phyloP scores from a whole-genome alignment of 2,329 filamentous ascomycete genomes.

The Ophiostoma ips region DNA sequence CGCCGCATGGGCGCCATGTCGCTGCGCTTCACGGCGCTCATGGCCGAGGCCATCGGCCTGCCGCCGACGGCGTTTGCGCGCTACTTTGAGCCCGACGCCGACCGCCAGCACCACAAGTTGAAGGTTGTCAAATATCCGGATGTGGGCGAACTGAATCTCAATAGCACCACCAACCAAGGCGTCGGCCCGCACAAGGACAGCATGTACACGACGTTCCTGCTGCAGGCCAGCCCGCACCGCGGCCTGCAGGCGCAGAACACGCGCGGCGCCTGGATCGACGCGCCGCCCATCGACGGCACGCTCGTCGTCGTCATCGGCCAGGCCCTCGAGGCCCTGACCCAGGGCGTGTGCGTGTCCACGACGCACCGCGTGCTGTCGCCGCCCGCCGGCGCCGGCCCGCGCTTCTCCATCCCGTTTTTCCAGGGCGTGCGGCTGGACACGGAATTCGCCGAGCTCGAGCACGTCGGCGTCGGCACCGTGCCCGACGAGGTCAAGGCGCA shows the following conservation, averaged over 20 bases:
- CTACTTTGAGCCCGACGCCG: conserved; percentile 55
- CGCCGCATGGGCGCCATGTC: conserved; percentile 57
- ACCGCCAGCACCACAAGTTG: conserved; percentile 61
- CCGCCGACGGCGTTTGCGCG: conserved; percentile 55
- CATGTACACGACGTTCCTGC: conserved; percentile 69
- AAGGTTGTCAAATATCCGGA: conserved; percentile 86
- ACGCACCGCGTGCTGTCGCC: conserved; percentile 76
- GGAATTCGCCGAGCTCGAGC: conserved; percentile 62
- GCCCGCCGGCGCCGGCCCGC: conserved; percentile 50
- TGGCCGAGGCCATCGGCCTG: conserved; percentile 71
- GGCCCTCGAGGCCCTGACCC: conserved; percentile 72
- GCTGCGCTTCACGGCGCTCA: conserved; percentile 61
- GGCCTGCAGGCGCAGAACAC: conserved; percentile 77
- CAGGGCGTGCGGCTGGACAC: conserved; percentile 72
- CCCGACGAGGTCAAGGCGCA: conserved; percentile 50
- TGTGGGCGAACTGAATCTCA: conserved; percentile 34
- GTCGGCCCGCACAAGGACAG: conserved; percentile 76
- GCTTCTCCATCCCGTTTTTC: conserved; percentile 78
- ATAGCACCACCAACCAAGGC: conserved; percentile 24
- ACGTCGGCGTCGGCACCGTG: conserved; percentile 38
- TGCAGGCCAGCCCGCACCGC: conserved; percentile 63
- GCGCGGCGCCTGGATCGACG: conserved; percentile 67
- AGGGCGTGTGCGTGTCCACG: conserved; percentile 67
- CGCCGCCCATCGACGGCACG: conserved; percentile 59
- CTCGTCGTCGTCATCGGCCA: conserved; percentile 81